Evolutionary conservation across 169 alveolate genomes (phyloP).

Genomic region (Pseudocohnilembus persalinus): DNA sequence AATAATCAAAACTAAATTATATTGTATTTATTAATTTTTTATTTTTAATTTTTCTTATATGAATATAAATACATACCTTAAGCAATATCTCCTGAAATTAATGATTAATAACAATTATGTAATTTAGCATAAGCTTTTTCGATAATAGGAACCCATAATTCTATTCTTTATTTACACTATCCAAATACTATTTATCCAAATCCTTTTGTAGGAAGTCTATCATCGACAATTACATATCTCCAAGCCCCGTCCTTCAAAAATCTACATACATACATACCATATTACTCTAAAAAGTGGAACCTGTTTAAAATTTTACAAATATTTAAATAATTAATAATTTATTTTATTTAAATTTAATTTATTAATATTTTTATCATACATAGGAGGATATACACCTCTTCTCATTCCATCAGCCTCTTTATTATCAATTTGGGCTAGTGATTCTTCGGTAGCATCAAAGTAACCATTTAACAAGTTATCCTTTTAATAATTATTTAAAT

Average conservation of each 20-base stretch:
- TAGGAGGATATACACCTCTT: slow-evolving; percentile 88
- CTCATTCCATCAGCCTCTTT: slow-evolving; percentile 61
- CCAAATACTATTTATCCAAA: slow-evolving; percentile 69
- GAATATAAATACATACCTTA: slow-evolving; percentile 84
- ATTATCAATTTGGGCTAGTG: slow-evolving; percentile 54
- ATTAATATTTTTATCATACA: too few species aligned
- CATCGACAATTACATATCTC: slow-evolving; percentile 88
- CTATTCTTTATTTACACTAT: slow-evolving; percentile 66
- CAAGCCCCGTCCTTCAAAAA: slow-evolving; percentile 81
- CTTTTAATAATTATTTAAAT: too few species aligned
- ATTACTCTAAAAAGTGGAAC: slow-evolving; percentile 75
- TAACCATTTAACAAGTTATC: slow-evolving; percentile 82
- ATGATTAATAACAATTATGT: slow-evolving; percentile 78
- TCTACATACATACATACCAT: slow-evolving; percentile 80
- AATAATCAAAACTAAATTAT: slow-evolving; percentile 5
- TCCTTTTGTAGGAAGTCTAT: slow-evolving; percentile 67
- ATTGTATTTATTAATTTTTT: slow-evolving; percentile 46
- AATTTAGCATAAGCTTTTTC: slow-evolving; percentile 91
- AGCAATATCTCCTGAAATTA: slow-evolving; percentile 85
- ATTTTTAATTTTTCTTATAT: slow-evolving; percentile 64
- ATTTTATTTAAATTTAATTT: too few species aligned
- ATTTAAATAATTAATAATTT: too few species aligned
- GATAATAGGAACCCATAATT: slow-evolving; percentile 85
- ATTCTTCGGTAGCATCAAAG: slow-evolving; percentile 44
- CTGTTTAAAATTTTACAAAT: too few species aligned